Base-by-base conservation (phyloP, 805 yeast species). In the Yamadazyma akitaensis region DNA sequence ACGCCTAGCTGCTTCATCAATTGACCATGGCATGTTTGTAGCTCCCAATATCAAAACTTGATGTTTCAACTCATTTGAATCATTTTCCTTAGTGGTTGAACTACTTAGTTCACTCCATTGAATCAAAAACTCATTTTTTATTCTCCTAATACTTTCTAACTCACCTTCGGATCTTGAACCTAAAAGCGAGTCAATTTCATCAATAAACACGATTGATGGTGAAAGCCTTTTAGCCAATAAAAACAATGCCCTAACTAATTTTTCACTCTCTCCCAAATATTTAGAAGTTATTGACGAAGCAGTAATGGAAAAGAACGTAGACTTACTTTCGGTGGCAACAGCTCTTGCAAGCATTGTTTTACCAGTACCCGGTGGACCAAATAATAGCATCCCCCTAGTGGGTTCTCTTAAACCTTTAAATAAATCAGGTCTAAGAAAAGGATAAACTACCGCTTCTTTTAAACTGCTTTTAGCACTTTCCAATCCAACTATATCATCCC, bases 291-390 rank as follows among this genome's bases (percentile, higher is more conserved):
- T 73, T 5, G 95, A 85, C 0, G 56, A 88, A 2, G 97, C 95
- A 53, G 92, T 84, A 28, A 92, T 90, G 19, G 94, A 82, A 64
- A 92, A 92, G 61, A 92, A 92, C 0, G 97, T 91, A 0, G 96
- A 88, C 49, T 85, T 84, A 7, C 96, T 85, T 68, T 94, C 98
- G 2, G 95, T 88, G 2, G 97, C 98, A 2, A 94, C 97, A 0
- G 98, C 96, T 53, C 96, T 75, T 0, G 97, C 97, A 54, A 92
- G 76, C 98, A 92, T 91, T 0, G 97, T 91, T 61, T 94, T 92
- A 47, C 98, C 98, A 0, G 98, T 92, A n/a, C 99, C 99, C 0
- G 98, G 97, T 2, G 99, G 98, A 0, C 99, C 99, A 70, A 90
- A 92, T 36, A 92, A 67, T 17, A 92, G 73, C 96, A 94, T 89